Base-by-base conservation (phyloP, 75 land plant species). In the Selaginella moellendorffii region DNA sequence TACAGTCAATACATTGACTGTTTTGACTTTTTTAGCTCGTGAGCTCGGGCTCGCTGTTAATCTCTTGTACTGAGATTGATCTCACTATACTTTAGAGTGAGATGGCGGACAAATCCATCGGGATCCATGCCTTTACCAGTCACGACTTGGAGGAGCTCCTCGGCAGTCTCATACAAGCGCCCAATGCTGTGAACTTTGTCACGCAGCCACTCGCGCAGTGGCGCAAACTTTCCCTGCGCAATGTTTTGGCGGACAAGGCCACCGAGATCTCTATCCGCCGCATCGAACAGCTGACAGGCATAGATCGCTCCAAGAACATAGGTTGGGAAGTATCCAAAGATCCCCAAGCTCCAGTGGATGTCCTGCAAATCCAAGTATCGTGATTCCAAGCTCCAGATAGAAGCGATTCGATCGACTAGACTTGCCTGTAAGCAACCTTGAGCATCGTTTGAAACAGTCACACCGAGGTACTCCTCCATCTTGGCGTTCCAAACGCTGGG, bases 351-450 rank as follows among this genome's bases (percentile, higher is more conserved):
- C 63, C 63, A 62, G 29, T 62, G 63, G 27, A 62, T 62, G n/a
- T 62, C 63, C n/a, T 62, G 63, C 63, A 62, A n/a, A n/a, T n/a
- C n/a, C n/a, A n/a, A n/a, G n/a, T n/a, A n/a, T n/a, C n/a, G n/a
- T n/a, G n/a, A n/a, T n/a, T n/a, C n/a, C n/a, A n/a, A n/a, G n/a
- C n/a, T n/a, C n/a, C n/a, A n/a, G n/a, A n/a, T n/a, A n/a, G n/a
- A n/a, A n/a, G n/a, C n/a, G n/a, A n/a, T n/a, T n/a, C n/a, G n/a
- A n/a, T n/a, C n/a, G n/a, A n/a, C n/a, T n/a, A n/a, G n/a, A n/a
- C n/a, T n/a, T n/a, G n/a, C n/a, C n/a, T n/a, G n/a, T n/a, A n/a
- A 62, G 63, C 63, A 62, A 25, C 63, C 63, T 62, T 62, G 28
- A 9, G 27, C 29, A 26, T 62, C 63, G n/a, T 25, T 26, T 18